Evolutionary conservation across 495 filamentous ascomycete genomes (phyloP), one percentile per base, ranked within the genome.

Genomic region (Lepidopterella palustris): DNA sequence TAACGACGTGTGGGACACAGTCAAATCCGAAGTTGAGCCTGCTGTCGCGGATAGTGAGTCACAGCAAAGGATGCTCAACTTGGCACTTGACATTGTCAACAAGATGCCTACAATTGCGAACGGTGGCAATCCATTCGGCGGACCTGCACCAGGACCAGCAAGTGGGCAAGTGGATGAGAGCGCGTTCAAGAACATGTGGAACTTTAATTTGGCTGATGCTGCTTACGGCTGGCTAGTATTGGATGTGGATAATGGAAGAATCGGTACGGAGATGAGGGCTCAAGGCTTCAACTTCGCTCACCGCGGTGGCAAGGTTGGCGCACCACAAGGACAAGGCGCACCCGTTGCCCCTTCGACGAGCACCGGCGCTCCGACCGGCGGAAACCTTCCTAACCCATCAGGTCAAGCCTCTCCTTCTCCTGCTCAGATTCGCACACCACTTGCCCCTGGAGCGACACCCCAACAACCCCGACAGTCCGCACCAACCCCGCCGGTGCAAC

Each of bases 131-230:
- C 95, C 95, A 0, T 97, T 97, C 68, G 93, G 95, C 57, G 93
- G 93, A 8, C 86, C 88, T 11, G 80, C 84, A 59, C 81, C 84
- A n/a, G 85, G 87, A 18, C 81, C 81, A 25, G 83, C 82, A 23
- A 85, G 85, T 61, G 92, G 93, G 20, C 90, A 95, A 66, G 90
- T 99, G 20, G 93, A 99, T 67, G 93, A 99, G 76, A 96, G 92
- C 63, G 93, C 93, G 0, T 99, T 99, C 79, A 99, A 99, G 79
- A 99, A 99, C 68, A 97, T 97, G 95, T 99, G 93, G 93, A 99
- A 99, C 75, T 99, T 99, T 77, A 99, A 99, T 72, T 75, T 99
- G 51, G 93, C 93, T 21, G 93, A 99, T 76, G 93, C 93, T 32
- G 95, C 93, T 11, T 99, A 96, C 71, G 93, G 93, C 47, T 97